Percentiles rank a stretch among this genome's conserved stretches.
phyloP scores from a whole-genome alignment of 2,329 filamentous ascomycete species.

The Aspergillus sp. region DNA sequence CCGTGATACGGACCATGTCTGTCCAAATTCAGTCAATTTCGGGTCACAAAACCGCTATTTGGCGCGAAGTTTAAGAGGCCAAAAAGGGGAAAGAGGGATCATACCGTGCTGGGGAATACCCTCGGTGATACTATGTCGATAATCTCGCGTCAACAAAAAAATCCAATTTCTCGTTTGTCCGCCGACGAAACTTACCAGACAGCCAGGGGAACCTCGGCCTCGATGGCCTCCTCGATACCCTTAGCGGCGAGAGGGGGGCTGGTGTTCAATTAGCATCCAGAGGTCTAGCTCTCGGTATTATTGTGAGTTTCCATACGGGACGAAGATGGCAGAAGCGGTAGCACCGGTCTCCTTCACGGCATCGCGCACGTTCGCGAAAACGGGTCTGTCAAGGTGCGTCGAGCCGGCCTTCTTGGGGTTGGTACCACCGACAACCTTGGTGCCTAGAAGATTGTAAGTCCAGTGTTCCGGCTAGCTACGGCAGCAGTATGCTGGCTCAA shows the following conservation, averaged over 20 bases:
- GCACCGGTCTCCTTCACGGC: constrained; percentile 89
- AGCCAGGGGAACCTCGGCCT: constrained; percentile 88
- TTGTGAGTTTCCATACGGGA: constrained; percentile 64
- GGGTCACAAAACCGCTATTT: neutral
- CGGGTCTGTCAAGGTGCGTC: constrained; percentile 85
- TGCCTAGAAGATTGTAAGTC: constrained; percentile 60
- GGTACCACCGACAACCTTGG: constrained; percentile 95
- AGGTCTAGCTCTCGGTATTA: neutral
- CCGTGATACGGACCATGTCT: constrained; percentile 99
- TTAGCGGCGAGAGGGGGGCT: constrained; percentile 88
- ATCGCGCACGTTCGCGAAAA: constrained; percentile 86
- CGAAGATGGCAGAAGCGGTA: constrained; percentile 90
- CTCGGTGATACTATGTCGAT: constrained; percentile 71
- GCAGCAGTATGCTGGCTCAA: neutral
- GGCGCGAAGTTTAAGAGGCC: neutral
- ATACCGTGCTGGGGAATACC: constrained; percentile 94
- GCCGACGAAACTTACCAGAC: constrained; percentile 63
- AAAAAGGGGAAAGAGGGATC: constrained; percentile 23
- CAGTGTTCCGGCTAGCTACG: constrained; percentile 9
- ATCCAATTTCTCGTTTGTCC: constrained; percentile 5
- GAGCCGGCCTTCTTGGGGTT: constrained; percentile 98
- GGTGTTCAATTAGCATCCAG: constrained; percentile 27
- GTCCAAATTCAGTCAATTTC: constrained; percentile 18
- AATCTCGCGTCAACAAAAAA: constrained; percentile 10
- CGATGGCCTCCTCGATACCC: constrained; percentile 94